Percentiles rank a stretch among this genome's conserved stretches.
These are phyloP conservation scores for Microcera coccophila DNA, from an alignment of 2,329 filamentous ascomycete species.

Conservation along the genomic window DNA sequence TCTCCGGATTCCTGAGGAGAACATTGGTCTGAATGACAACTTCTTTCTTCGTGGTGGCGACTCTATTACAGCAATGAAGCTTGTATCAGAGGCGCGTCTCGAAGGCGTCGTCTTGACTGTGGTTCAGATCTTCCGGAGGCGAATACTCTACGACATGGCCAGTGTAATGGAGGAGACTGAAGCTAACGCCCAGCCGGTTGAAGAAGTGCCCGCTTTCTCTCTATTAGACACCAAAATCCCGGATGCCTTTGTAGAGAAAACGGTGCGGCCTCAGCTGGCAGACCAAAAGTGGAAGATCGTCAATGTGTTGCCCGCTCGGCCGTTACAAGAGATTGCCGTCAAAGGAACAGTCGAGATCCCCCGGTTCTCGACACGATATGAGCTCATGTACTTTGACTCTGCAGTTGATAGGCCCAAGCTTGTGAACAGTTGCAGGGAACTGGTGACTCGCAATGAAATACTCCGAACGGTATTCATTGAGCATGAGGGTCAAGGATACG, in stretches of 20 bases:
- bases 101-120: slow-evolving; percentile 50
- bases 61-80: slow-evolving; percentile 58
- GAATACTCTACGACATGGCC: slow-evolving; percentile 51
- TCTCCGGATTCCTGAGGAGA: slow-evolving; percentile 40
- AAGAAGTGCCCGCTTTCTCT: slow-evolving; percentile 46
- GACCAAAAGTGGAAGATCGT: slow-evolving; percentile 48
- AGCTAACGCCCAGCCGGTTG: slow-evolving; percentile 10
- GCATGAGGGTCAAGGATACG: slow-evolving; percentile 47
- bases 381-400: slow-evolving; percentile 58
- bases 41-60: slow-evolving; percentile 60
- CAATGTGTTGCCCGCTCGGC: slow-evolving; percentile 56
- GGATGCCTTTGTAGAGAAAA: slow-evolving; percentile 42
- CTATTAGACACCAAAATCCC: slow-evolving; percentile 41
- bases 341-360: slow-evolving; percentile 54
- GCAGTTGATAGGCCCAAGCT: slow-evolving; percentile 47
- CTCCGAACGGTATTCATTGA: slow-evolving; percentile 62
- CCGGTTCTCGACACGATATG: slow-evolving; percentile 61
- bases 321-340: slow-evolving; percentile 57
- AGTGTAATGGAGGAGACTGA: slow-evolving; percentile 40
- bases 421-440: slow-evolving; percentile 47
- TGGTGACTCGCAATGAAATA: slow-evolving; percentile 60
- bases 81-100: slow-evolving; percentile 52
- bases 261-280: slow-evolving; percentile 49
- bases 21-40: slow-evolving; percentile 52
- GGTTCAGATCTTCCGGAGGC: slow-evolving; percentile 51